Base-by-base conservation (phyloP, 2,329 filamentous ascomycete species). In the Shiraia sp. region DNA sequence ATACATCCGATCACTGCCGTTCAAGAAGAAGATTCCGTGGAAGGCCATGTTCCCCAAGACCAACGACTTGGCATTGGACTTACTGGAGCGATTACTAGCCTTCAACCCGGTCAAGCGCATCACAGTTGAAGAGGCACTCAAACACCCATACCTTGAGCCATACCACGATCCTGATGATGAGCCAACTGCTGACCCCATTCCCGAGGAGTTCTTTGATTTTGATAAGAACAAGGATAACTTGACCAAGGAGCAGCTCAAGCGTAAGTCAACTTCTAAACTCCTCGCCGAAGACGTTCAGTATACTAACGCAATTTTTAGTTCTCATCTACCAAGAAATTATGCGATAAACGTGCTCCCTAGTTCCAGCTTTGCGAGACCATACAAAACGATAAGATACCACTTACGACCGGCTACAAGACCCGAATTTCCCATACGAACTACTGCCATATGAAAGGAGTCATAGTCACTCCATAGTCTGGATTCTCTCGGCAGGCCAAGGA, bases 1-100 rank as follows among this genome's bases (percentile, higher is more conserved):
- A 75, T 99, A 99, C 76, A 99, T 99, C 68, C 90, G 93, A 49
- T 96, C 91, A 39, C 81, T 97, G 32, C 92, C 93, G 13, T 97
- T 97, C 79, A 97, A 97, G 83, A 97, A 97, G 85, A 97, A 97
- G 84, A 95, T 97, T 33, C 91, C 93, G 0, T 93, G 96, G 83
- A 89, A 93, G 70, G 88, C 87, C 31, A 84, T 99, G 71, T 99
- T 99, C 80, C 92, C 93, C 56, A 96, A 96, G 80, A 96, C 91
- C n/a, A 95, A 91, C n/a, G 92, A 97, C 51, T 77, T 95, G 25
- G 93, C 93, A 1, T 79, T 99, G 26, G 93, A 99, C 65, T 79
- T 99, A 27, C 79, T 99, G 16, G 93, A 99, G 79, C 95, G 93
- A 73, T 82, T 99, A 12, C 80, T 99, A 22, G 92, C 93, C 10